phyloP scores from a whole-genome alignment of 495 filamentous ascomycete species.

The Halenospora varia region DNA sequence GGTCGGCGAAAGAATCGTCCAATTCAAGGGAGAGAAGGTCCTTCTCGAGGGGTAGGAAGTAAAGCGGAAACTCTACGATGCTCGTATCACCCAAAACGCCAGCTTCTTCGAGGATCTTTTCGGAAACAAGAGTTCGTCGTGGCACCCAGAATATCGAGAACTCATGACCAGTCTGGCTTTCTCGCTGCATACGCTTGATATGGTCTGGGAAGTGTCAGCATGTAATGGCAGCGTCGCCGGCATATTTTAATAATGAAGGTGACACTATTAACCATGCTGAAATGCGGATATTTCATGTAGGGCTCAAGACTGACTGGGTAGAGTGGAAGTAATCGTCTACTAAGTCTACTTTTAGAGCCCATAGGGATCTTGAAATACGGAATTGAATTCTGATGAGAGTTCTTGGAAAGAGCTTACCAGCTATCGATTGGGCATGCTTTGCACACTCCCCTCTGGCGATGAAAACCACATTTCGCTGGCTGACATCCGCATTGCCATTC shows the following conservation, averaged over 20 bases:
- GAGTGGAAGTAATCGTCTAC: conserved; percentile 51
- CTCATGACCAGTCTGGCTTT: conserved; percentile 84
- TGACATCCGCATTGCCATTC: conserved; percentile 86
- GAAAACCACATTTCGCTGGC: conserved; percentile 94
- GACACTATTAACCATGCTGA: conserved; percentile 25
- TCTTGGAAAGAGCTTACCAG: conserved; percentile 64
- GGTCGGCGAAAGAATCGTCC: conserved; percentile 77
- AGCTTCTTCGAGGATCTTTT: conserved; percentile 87
- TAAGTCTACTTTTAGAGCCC: conserved; percentile 60
- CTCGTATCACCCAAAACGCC: conserved; percentile 92
- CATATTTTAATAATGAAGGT: conserved; percentile 17
- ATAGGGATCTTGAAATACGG: conserved; percentile 10
- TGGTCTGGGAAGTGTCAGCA: conserved; percentile 60
- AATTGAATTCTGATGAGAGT: conserved; percentile 1
- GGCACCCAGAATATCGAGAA: conserved; percentile 94
- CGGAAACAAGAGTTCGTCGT: conserved; percentile 83
- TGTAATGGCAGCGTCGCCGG: conserved; percentile 16
- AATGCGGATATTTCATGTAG: conserved; percentile 46
- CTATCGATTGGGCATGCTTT: conserved; percentile 74
- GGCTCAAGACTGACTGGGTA: conserved; percentile 63
- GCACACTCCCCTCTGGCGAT: conserved; percentile 84
- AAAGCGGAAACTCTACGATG: conserved; percentile 77
- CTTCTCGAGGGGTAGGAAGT: conserved; percentile 86
- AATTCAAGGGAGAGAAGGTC: conserved; percentile 91
- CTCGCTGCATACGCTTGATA: conserved; percentile 82